phyloP scores from a whole-genome alignment of 306 rosid species.

The Cucumis cinereus region DNA sequence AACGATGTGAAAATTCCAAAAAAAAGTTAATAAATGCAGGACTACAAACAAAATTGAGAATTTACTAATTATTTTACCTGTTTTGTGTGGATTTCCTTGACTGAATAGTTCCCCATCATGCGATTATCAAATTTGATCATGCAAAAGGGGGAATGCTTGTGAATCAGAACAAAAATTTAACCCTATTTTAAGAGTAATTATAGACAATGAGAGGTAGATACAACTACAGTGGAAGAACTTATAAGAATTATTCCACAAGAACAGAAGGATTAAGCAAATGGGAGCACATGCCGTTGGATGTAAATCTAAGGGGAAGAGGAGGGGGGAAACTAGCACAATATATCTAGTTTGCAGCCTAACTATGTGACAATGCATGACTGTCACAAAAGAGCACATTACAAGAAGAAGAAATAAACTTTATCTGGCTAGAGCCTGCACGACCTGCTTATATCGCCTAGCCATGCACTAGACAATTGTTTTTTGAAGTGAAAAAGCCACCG shows the following conservation, averaged over 20 bases:
- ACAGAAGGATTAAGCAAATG: not conserved
- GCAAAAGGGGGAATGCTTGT: slow-evolving; percentile 25
- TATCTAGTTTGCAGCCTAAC: not conserved
- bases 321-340: not conserved
- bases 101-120: slow-evolving; percentile 32
- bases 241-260: not conserved
- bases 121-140: slow-evolving; percentile 16
- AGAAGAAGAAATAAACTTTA: not conserved
- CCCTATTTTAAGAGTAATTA: not conserved
- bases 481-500: not conserved
- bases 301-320: too few species aligned
- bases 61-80: slow-evolving; percentile 26
- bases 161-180: slow-evolving; percentile 22
- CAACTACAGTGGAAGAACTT: not conserved
- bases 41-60: not conserved
- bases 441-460: not conserved
- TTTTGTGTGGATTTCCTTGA: slow-evolving; percentile 65
- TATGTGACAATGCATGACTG: not conserved
- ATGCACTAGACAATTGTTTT: not conserved
- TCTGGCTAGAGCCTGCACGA: not conserved
- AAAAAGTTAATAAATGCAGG: not conserved
- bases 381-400: not conserved
- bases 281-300: not conserved
- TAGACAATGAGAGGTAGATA: not conserved
- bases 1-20: not conserved